phyloP scores from a whole-genome alignment of 768 basidiomycete genomes.

The Tricholomella constricta region DNA sequence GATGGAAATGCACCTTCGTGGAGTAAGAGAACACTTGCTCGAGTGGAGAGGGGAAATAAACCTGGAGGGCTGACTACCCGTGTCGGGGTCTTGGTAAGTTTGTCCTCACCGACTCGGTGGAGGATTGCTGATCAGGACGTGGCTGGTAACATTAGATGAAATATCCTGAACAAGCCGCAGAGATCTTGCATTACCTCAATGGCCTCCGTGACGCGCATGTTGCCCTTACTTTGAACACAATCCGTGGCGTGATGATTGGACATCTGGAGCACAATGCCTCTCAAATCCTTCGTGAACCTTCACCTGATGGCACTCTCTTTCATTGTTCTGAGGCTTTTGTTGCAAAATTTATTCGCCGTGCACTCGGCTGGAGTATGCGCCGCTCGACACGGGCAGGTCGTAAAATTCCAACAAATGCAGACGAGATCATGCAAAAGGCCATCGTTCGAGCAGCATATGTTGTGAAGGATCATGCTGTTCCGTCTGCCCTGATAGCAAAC shows the following conservation, averaged over 20 bases:
- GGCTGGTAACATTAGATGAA: background rate
- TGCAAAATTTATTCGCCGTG: background rate
- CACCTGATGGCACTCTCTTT: constrained; percentile 10
- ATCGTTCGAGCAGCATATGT: background rate
- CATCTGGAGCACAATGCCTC: background rate
- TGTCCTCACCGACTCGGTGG: background rate
- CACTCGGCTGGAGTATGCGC: background rate
- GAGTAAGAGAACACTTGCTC: background rate
- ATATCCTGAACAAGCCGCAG: background rate
- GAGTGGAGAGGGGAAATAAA: background rate
- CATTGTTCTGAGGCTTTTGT: background rate
- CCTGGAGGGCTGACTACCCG: background rate
- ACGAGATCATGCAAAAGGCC: background rate
- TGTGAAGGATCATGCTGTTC: constrained; percentile 25
- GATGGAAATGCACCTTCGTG: background rate
- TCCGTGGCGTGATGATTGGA: background rate
- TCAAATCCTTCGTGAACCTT: constrained; percentile 21
- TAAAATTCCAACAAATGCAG: background rate
- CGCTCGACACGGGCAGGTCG: background rate
- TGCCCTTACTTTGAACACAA: background rate
- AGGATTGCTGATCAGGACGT: background rate
- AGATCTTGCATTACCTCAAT: background rate
- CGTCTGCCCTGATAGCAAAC: constrained; percentile 30
- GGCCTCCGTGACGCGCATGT: background rate
- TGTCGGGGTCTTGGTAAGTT: background rate